Percentiles rank a stretch among this genome's conserved stretches.
Conservation (phyloP, 768 basidiomycete species). For the Udeniomyces megalosporus region DNA sequence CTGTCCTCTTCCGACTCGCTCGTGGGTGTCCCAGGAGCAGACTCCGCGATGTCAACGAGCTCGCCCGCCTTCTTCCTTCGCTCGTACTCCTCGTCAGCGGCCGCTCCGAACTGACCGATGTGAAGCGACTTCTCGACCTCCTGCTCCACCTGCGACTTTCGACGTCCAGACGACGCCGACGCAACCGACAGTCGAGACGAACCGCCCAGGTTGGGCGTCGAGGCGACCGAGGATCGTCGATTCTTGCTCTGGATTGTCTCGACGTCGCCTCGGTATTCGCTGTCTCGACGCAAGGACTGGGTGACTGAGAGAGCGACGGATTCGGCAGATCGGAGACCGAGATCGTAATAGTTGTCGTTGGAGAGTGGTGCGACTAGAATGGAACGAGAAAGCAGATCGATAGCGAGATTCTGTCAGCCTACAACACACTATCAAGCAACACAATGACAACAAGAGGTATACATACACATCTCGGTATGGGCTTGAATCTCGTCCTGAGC, state of each 20-base stretch:
- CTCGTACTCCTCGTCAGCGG: neutral
- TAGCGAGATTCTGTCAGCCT: too few species aligned
- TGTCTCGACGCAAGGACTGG: neutral
- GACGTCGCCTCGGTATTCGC: neutral
- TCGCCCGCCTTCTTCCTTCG: neutral
- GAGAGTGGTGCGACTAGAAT: slow-evolving; percentile 8
- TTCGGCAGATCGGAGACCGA: slow-evolving; percentile 13
- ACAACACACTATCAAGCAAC: neutral
- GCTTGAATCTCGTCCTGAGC: slow-evolving; percentile 65
- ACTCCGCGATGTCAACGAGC: too few species aligned
- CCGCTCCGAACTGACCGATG: neutral
- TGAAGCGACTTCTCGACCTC: neutral
- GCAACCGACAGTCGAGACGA: too few species aligned
- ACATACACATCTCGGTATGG: slow-evolving; percentile 61
- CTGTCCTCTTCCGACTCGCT: too few species aligned
- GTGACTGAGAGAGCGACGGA: slow-evolving; percentile 10
- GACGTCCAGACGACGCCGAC: too few species aligned
- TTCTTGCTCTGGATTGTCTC: neutral
- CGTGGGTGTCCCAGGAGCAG: too few species aligned
- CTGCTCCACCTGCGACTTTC: too few species aligned
- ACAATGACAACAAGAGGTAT: neutral
- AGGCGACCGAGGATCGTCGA: neutral
- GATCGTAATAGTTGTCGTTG: slow-evolving; percentile 17
- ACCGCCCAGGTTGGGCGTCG: too few species aligned
- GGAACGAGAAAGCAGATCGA: neutral